A percentile compares a stretch with the other conserved stretches of the same genome.
These are phyloP conservation scores for Trypanosoma avium DNA, from an alignment of 208 protist species.

Conservation along the genomic window DNA sequence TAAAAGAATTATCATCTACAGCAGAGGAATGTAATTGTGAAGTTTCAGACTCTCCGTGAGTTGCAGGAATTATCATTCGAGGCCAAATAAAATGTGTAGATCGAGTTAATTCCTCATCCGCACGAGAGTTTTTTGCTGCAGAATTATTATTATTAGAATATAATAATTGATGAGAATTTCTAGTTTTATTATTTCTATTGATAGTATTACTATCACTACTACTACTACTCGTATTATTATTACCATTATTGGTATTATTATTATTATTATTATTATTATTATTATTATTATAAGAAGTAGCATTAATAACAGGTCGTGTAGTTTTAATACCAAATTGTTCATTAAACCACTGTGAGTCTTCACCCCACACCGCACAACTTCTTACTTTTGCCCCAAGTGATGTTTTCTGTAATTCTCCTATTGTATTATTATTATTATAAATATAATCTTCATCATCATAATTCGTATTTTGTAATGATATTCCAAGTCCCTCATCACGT, in stretches of 20 bases:
- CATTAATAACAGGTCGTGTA: neutral
- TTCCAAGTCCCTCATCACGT: constrained; percentile 5
- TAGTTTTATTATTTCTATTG: neutral
- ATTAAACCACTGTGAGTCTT: constrained; percentile 73
- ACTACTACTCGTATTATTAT: neutral
- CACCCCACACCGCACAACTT: constrained; percentile 29
- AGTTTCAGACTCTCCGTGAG: neutral
- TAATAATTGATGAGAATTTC: too few species aligned
- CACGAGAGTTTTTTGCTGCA: neutral
- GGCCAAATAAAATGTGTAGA: neutral
- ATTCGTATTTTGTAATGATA: constrained; percentile 6
- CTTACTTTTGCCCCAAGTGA: neutral
- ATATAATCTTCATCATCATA: too few species aligned
- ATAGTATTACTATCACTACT: neutral
- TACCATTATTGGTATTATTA: neutral
- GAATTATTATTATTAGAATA: neutral
- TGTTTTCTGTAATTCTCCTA: neutral
- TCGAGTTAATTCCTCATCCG: neutral
- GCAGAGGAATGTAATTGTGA: neutral
- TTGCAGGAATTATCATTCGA: neutral
- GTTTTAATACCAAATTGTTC: constrained; percentile 38
- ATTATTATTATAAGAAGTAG: neutral
- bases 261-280: neutral
- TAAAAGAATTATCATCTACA: too few species aligned
- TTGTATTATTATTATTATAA: neutral